Percentiles rank a stretch among this genome's conserved stretches.
Evolutionary conservation across 306 rosid species (phyloP).

Genomic region (Castanea mollissima): DNA sequence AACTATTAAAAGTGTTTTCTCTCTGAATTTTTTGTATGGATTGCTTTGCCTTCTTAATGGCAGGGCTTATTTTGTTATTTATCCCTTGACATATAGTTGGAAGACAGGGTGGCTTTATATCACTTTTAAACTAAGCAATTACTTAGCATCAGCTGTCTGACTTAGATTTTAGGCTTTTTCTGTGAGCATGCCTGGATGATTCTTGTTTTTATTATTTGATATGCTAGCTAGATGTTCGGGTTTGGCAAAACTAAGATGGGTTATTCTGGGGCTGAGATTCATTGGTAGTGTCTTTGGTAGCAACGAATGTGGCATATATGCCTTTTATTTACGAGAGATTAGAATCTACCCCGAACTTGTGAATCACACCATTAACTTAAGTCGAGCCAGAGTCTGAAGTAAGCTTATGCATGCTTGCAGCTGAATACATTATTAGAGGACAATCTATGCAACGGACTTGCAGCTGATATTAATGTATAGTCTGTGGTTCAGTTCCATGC

Average conservation of each 20-base stretch:
- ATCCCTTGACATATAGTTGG: background rate
- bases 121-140: background rate
- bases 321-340: background rate
- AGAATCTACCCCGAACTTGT: background rate
- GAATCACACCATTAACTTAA: background rate
- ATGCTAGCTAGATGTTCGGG: background rate
- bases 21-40: constrained; percentile 6
- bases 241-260: background rate
- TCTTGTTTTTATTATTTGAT: background rate
- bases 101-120: background rate
- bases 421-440: background rate
- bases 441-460: background rate
- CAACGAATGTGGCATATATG: background rate
- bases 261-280: no score
- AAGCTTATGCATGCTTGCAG: background rate
- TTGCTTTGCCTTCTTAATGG: constrained; percentile 12
- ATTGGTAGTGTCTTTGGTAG: background rate
- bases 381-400: background rate
- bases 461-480: background rate
- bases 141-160: background rate
- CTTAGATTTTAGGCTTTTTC: background rate
- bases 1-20: background rate
- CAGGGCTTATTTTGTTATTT: constrained; percentile 8
- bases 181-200: background rate
- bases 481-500: background rate